Evolutionary conservation across 2,329 filamentous ascomycete genomes (phyloP).

Genomic region (Diplodia seriata): DNA sequence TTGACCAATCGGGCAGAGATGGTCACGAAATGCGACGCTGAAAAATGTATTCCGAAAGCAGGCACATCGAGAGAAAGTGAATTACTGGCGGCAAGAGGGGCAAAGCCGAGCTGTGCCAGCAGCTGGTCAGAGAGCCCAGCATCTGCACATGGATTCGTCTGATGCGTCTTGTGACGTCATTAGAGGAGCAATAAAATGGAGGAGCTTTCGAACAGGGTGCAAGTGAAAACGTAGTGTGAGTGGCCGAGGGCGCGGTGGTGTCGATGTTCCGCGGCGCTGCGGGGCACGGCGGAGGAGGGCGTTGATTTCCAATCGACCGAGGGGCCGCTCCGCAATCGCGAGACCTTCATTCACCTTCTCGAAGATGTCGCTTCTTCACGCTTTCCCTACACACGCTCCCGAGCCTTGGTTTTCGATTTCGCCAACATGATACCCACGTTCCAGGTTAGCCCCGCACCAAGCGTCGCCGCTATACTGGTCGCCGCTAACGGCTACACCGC

Average conservation of each 20-base stretch:
- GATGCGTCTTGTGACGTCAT: constrained; percentile 1
- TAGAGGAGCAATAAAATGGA: neutral
- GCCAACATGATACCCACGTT: constrained; percentile 37
- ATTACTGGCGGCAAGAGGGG: neutral
- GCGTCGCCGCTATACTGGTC: neutral
- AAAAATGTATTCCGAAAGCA: neutral
- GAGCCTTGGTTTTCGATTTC: neutral
- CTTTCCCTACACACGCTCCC: neutral
- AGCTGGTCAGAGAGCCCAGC: neutral
- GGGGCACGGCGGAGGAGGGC: neutral
- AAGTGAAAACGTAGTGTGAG: neutral
- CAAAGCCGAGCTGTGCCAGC: neutral
- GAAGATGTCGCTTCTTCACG: constrained; percentile 25
- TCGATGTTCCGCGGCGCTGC: neutral
- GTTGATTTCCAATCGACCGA: constrained; percentile 17
- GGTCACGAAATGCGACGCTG: neutral
- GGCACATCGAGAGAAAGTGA: neutral
- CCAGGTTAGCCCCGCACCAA: constrained; percentile 36
- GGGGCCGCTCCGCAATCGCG: constrained; percentile 28
- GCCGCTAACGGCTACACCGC: constrained; percentile 13
- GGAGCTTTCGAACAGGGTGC: neutral
- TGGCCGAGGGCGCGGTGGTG: neutral
- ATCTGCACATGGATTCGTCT: neutral
- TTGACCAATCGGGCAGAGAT: too few species aligned
- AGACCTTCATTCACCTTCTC: constrained; percentile 25